These are phyloP conservation scores for Bonnemaisonia californica DNA, from an alignment of 31 red algal species.

Conservation along the genomic window DNA sequence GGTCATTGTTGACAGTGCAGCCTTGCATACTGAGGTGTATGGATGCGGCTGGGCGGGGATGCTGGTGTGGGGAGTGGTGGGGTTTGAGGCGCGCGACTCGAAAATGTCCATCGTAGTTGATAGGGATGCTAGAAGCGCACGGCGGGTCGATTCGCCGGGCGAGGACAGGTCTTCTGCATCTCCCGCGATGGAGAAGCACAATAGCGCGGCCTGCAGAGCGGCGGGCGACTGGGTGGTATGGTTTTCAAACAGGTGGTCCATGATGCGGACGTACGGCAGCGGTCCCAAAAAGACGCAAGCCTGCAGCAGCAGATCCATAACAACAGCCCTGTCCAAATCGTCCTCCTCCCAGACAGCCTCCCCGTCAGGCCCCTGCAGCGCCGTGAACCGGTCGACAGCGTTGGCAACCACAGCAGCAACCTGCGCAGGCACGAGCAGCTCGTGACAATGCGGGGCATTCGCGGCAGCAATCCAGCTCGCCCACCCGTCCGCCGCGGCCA, in stretches of 20 bases:
- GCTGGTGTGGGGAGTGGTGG: too few species aligned
- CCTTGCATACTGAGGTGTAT: not conserved
- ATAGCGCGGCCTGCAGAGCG: not conserved
- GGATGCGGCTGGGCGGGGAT: not conserved
- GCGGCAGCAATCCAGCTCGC: slow-evolving; percentile 39
- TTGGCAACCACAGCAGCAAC: slow-evolving; percentile 31
- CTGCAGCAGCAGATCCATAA: slow-evolving; percentile 20
- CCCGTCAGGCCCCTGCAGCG: slow-evolving; percentile 6
- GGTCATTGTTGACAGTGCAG: not conserved
- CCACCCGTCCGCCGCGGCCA: slow-evolving; percentile 38
- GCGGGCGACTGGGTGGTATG: not conserved
- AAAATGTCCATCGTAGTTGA: not conserved
- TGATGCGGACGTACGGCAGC: not conserved
- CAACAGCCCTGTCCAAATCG: slow-evolving; percentile 23
- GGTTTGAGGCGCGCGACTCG: not conserved
- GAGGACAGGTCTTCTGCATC: not conserved
- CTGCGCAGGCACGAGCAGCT: slow-evolving; percentile 6
- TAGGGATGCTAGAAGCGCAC: not conserved
- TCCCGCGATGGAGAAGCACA: not conserved
- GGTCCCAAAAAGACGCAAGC: not conserved
- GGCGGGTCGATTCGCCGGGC: not conserved
- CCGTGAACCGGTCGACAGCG: slow-evolving; percentile 27
- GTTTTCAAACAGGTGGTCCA: not conserved
- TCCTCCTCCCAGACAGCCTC: slow-evolving; percentile 2
- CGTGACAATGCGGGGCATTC: slow-evolving; percentile 24